These are phyloP conservation scores for Ogataea trehalophila DNA, from an alignment of 805 yeast species.

Conservation along the genomic window DNA sequence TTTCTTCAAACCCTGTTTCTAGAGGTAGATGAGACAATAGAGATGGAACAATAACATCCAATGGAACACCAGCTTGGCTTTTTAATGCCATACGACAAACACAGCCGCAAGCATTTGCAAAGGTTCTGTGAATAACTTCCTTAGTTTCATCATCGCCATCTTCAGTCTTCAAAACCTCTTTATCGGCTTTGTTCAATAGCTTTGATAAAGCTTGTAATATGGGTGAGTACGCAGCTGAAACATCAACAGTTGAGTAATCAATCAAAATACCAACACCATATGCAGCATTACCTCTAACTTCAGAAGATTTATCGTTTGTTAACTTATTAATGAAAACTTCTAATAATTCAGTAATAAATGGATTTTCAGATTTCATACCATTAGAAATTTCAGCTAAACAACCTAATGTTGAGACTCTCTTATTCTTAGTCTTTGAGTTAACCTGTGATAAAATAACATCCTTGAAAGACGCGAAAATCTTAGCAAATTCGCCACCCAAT, in stretches of 20 bases:
- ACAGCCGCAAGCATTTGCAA: conserved; percentile 96
- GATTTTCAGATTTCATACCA: conserved; percentile 64
- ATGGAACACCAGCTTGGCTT: conserved; percentile 67
- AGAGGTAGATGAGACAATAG: conserved; percentile 79
- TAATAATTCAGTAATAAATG: conserved; percentile 64
- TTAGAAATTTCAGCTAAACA: conserved; percentile 84
- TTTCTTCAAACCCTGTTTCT: conserved; percentile 85
- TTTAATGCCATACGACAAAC: conserved; percentile 86
- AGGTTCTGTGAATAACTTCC: conserved; percentile 76
- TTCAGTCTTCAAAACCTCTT: conserved; percentile 54
- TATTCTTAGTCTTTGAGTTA: conserved; percentile 59
- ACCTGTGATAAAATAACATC: conserved; percentile 54
- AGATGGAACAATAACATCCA: conserved; percentile 69
- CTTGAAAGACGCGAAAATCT: conserved; percentile 68
- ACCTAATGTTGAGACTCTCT: conserved; percentile 82
- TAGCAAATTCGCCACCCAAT: conserved; percentile 71
- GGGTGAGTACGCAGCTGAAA: conserved; percentile 58
- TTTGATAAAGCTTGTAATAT: conserved; percentile 66
- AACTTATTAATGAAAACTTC: conserved; percentile 65
- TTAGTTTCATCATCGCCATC: conserved; percentile 71
- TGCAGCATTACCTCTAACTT: conserved; percentile 92
- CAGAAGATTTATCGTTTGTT: conserved; percentile 70
- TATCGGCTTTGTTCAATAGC: conserved; percentile 73
- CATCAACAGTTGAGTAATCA: conserved; percentile 47
- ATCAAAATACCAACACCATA: conserved; percentile 86